phyloP scores from a whole-genome alignment of 805 yeast species.

The Komagataella ulmi region DNA sequence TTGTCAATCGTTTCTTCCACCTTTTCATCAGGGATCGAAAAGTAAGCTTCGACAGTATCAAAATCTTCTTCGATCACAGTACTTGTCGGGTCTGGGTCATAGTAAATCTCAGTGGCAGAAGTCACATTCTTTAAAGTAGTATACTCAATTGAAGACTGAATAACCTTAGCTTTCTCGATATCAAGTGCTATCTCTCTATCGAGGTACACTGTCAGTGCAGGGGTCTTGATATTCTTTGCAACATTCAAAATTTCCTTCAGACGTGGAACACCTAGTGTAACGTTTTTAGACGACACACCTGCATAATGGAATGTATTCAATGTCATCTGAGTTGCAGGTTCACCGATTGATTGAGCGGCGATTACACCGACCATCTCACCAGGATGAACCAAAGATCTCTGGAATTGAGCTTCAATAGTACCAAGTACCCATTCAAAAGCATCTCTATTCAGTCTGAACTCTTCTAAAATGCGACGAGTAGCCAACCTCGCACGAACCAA shows the following conservation, averaged over 20 bases:
- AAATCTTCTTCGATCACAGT: slow-evolving; percentile 96
- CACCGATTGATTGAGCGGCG: slow-evolving; percentile 97
- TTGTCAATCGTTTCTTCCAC: slow-evolving; percentile 87
- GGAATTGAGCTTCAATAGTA: slow-evolving; percentile 88
- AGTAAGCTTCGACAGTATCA: slow-evolving; percentile 94
- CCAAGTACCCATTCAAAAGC: slow-evolving; percentile 96
- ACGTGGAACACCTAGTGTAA: slow-evolving; percentile 95
- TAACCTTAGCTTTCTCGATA: slow-evolving; percentile 86
- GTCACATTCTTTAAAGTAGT: slow-evolving; percentile 91
- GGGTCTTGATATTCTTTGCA: slow-evolving; percentile 98
- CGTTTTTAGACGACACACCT: slow-evolving; percentile 94
- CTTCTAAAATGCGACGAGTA: slow-evolving; percentile 82
- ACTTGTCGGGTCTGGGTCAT: slow-evolving; percentile 95
- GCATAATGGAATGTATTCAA: slow-evolving; percentile 96
- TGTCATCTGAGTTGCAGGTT: slow-evolving; percentile 97
- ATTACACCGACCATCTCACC: slow-evolving; percentile 98
- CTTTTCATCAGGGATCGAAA: slow-evolving; percentile 95
- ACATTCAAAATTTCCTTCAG: slow-evolving; percentile 95
- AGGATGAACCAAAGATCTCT: slow-evolving; percentile 83
- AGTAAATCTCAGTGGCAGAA: slow-evolving; percentile 92
- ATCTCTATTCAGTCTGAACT: slow-evolving; percentile 66
- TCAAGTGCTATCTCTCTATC: slow-evolving; percentile 70
- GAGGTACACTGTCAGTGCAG: slow-evolving; percentile 93
- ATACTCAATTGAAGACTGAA: slow-evolving; percentile 95
- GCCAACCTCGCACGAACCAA: slow-evolving; percentile 88